These are phyloP conservation scores for Hypoxylon sp. DNA, from an alignment of 2,329 filamentous ascomycete genomes.

Conservation along the genomic window DNA sequence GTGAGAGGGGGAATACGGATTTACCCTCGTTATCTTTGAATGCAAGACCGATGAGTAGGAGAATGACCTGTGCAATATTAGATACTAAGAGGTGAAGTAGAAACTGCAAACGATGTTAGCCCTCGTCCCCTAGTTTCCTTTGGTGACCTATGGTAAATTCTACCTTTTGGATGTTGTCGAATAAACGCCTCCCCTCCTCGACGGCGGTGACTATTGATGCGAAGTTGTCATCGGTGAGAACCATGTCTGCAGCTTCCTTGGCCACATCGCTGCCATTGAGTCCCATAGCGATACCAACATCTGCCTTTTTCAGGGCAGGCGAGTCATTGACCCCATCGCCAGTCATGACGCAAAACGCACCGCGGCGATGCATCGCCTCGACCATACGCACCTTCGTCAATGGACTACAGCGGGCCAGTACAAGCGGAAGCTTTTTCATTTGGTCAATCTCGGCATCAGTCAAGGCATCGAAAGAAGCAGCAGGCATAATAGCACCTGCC, in stretches of 20 bases:
- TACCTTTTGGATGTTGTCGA: constrained; percentile 83
- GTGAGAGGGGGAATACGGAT: constrained; percentile 79
- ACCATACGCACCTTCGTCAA: constrained; percentile 83
- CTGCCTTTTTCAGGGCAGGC: constrained; percentile 78
- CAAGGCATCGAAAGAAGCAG: constrained; percentile 73
- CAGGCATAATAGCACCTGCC: constrained; percentile 70
- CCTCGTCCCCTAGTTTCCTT: constrained; percentile 37
- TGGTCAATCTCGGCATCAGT: constrained; percentile 74
- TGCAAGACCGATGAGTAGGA: constrained; percentile 76
- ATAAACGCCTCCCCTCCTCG: constrained; percentile 77
- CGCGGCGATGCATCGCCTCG: constrained; percentile 78
- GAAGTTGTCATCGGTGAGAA: constrained; percentile 90
- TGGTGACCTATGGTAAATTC: constrained; percentile 44
- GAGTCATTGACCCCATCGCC: constrained; percentile 83
- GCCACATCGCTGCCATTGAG: constrained; percentile 79
- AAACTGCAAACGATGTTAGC: constrained; percentile 59
- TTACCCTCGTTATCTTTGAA: constrained; percentile 73
- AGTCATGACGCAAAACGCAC: constrained; percentile 80
- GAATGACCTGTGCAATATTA: constrained; percentile 78
- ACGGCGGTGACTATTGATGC: constrained; percentile 83
- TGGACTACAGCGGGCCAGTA: constrained; percentile 78
- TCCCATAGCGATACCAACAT: constrained; percentile 84
- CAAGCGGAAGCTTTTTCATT: constrained; percentile 73
- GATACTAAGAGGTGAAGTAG: constrained; percentile 76
- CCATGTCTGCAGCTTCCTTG: constrained; percentile 88